Conservation (phyloP, 106 monocot genomes). For the Posidonia australis region DNA sequence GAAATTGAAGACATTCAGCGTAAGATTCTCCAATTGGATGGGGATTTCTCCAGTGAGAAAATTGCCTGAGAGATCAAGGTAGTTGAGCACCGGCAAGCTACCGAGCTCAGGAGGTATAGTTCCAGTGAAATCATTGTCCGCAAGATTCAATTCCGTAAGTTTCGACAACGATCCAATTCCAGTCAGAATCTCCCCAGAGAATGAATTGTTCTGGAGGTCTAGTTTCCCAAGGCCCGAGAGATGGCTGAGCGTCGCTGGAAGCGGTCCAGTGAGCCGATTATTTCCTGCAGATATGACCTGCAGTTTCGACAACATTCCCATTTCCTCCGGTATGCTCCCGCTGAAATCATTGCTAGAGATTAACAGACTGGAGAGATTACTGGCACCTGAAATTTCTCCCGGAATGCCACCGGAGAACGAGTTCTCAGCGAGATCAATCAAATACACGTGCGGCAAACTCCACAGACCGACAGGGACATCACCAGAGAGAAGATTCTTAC, state of each 20-base stretch:
- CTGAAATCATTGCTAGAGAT: constrained; percentile 16
- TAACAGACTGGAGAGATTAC: constrained; percentile 26
- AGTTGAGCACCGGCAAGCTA: constrained; percentile 15
- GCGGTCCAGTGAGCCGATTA: constrained; percentile 14
- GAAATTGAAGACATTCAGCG: constrained; percentile 44
- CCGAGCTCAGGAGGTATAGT: constrained; percentile 20
- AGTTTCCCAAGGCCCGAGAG: constrained; percentile 9
- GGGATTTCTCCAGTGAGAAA: constrained; percentile 40
- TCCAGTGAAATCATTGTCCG: constrained; percentile 16
- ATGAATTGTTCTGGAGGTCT: constrained; percentile 18
- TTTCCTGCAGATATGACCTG: constrained; percentile 11
- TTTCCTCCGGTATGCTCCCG: constrained; percentile 17
- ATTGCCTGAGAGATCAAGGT: constrained; percentile 40
- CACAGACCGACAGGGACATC: constrained; percentile 24
- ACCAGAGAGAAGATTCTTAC: constrained; percentile 33
- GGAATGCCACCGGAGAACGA: constrained; percentile 26
- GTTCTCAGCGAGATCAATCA: constrained; percentile 30
- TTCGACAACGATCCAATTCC: constrained; percentile 11
- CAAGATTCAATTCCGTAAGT: constrained; percentile 22
- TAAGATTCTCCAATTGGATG: constrained; percentile 34
- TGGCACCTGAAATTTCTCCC: constrained; percentile 10
- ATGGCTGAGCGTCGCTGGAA: constrained; percentile 7
- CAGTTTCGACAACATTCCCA: constrained; percentile 8
- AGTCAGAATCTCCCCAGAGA: constrained; percentile 19
- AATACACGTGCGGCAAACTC: constrained; percentile 25